These are phyloP conservation scores for Closterium sp. DNA, from an alignment of 139 green algal genomes.

Conservation along the genomic window DNA sequence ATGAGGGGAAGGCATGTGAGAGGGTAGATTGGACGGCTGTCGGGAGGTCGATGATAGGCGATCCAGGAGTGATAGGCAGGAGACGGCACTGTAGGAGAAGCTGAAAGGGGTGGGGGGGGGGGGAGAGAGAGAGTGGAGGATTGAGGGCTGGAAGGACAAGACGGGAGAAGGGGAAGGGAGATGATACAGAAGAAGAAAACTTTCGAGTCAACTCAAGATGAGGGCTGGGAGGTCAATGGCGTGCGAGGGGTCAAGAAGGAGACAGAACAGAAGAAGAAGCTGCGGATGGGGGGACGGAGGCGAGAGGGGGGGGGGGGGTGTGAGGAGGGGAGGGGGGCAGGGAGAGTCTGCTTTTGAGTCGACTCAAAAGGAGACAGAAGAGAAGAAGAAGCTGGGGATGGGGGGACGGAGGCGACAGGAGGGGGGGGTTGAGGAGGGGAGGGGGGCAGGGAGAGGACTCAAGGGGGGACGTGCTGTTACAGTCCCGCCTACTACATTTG, in stretches of 20 bases:
- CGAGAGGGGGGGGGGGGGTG: no score
- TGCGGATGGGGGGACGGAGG: background rate
- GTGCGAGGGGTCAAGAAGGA: slow-evolving; percentile 57
- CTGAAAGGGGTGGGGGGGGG: slow-evolving; percentile 1
- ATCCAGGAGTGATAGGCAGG: slow-evolving; percentile 64
- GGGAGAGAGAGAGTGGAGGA: no score
- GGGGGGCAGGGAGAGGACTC: slow-evolving; percentile 52
- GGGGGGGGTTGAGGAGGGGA: no score
- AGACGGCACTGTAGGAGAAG: slow-evolving; percentile 92
- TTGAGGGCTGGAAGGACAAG: no score
- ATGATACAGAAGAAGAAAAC: background rate
- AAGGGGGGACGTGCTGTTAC: slow-evolving; percentile 68
- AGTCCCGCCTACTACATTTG: slow-evolving; percentile 57
- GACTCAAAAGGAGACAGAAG: no score
- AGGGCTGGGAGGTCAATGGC: slow-evolving; percentile 72
- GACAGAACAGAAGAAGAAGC: slow-evolving; percentile 91
- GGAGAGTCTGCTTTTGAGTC: no score
- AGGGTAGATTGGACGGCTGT: slow-evolving; percentile 65
- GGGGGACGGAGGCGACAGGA: no score
- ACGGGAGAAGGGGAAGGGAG: no score
- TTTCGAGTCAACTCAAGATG: no score
- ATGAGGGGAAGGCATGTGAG: no score
- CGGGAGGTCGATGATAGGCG: slow-evolving; percentile 69
- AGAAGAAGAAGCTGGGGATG: slow-evolving; percentile 81
- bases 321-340: no score